Conservation (phyloP, 306 rosid species). For the Prosopis cineraria region DNA sequence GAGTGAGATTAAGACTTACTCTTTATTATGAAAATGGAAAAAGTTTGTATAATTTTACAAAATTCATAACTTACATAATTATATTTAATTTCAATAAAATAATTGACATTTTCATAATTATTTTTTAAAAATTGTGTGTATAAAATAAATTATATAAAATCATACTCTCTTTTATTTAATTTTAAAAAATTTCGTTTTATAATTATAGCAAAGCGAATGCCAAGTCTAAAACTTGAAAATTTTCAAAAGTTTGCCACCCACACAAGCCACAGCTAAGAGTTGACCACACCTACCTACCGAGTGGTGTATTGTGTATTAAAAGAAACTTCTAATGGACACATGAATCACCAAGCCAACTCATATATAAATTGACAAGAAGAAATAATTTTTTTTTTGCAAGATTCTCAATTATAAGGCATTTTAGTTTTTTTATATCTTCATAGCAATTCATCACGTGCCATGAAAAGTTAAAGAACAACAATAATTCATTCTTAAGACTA, state of each 20-base stretch:
- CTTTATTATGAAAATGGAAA: no score
- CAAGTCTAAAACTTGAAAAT: neutral
- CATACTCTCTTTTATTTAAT: neutral
- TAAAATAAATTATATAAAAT: no score
- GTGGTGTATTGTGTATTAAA: neutral
- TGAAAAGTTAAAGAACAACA: no score
- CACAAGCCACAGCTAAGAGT: neutral
- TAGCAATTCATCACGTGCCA: no score
- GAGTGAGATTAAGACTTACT: no score
- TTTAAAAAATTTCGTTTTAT: neutral
- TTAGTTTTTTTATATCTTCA: neutral
- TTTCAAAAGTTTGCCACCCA: neutral
- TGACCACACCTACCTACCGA: neutral
- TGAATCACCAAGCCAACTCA: neutral
- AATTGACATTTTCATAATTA: neutral
- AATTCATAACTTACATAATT: neutral
- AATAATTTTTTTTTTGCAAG: neutral
- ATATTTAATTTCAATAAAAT: neutral
- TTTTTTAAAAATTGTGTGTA: neutral
- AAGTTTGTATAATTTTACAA: no score
- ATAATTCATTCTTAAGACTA: no score
- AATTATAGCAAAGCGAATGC: neutral
- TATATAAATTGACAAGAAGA: neutral
- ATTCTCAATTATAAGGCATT: neutral
- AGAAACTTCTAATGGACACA: conserved; percentile 19